phyloP scores from a whole-genome alignment of 2,329 filamentous ascomycete species.

The Colletotrichum sp. region DNA sequence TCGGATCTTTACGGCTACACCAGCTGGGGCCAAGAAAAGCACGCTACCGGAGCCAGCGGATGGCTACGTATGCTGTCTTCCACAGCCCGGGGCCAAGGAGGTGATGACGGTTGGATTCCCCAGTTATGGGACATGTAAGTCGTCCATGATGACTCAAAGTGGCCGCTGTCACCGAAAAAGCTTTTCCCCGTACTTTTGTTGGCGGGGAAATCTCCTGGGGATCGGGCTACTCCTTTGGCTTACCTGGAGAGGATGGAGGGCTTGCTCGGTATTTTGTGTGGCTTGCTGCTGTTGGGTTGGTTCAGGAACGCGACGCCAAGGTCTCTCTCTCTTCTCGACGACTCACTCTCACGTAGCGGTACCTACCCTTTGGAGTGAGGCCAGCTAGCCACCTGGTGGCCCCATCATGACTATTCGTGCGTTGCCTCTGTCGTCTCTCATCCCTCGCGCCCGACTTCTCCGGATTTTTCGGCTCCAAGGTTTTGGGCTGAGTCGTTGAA shows the following conservation, averaged over 20 bases:
- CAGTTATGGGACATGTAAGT: neutral
- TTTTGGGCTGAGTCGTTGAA: constrained; percentile 14
- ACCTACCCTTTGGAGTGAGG: no score
- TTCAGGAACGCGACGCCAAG: constrained; percentile 3
- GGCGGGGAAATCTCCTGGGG: constrained; percentile 4
- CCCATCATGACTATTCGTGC: neutral
- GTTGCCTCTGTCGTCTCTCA: neutral
- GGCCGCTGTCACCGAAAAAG: neutral
- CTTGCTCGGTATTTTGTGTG: constrained; percentile 17
- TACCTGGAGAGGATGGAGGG: neutral
- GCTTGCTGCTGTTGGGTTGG: constrained; percentile 12
- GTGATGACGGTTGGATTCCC: neutral
- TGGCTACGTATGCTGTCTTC: neutral
- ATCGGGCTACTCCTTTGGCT: neutral
- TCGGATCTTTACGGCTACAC: neutral
- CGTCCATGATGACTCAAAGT: constrained; percentile 1
- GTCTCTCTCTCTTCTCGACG: neutral
- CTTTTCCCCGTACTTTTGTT: constrained; percentile 6
- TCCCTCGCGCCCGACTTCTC: neutral
- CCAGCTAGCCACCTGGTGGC: neutral
- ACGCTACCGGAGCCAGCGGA: constrained; percentile 8
- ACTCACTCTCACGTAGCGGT: neutral
- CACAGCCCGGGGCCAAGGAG: neutral
- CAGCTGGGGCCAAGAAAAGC: neutral
- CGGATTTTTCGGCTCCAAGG: neutral